phyloP scores from a whole-genome alignment of 768 basidiomycete genomes.

The Sarcomyxa edulis region DNA sequence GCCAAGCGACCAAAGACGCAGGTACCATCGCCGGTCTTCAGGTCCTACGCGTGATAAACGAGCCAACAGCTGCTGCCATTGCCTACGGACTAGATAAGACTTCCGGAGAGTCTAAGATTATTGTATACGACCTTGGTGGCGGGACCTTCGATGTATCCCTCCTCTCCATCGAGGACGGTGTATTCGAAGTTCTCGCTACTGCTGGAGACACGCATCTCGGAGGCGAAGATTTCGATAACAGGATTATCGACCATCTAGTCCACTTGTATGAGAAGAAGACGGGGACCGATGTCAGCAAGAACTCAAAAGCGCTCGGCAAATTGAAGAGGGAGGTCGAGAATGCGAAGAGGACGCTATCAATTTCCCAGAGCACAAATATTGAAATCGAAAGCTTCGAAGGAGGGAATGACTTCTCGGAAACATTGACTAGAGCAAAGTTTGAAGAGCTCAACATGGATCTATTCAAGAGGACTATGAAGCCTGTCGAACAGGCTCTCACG shows the following conservation, averaged over 20 bases:
- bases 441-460: slow-evolving; percentile 82
- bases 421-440: slow-evolving; percentile 77
- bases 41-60: slow-evolving; percentile 97
- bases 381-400: slow-evolving; percentile 66
- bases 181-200: slow-evolving; percentile 69
- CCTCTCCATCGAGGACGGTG: slow-evolving; percentile 61
- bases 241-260: slow-evolving; percentile 82
- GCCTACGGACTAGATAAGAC: slow-evolving; percentile 97
- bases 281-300: slow-evolving; percentile 52
- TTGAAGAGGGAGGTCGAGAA: no score
- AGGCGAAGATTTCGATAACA: slow-evolving; percentile 48
- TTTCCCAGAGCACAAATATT: slow-evolving; percentile 40
- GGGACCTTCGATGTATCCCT: slow-evolving; percentile 74
- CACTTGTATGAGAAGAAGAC: slow-evolving; percentile 73
- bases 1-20: slow-evolving; percentile 97
- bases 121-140: slow-evolving; percentile 71
- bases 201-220: slow-evolving; percentile 72
- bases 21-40: slow-evolving; percentile 98
- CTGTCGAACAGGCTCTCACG: slow-evolving; percentile 76
- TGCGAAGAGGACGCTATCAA: slow-evolving; percentile 67
- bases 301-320: slow-evolving; percentile 63
- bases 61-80: slow-evolving; percentile 95
- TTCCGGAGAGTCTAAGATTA: slow-evolving; percentile 68
- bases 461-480: slow-evolving; percentile 81
- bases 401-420: slow-evolving; percentile 77